Evolutionary conservation across 1,139 yeast genomes (phyloP).

Genomic region (Lodderomyces jiufengensis): DNA sequence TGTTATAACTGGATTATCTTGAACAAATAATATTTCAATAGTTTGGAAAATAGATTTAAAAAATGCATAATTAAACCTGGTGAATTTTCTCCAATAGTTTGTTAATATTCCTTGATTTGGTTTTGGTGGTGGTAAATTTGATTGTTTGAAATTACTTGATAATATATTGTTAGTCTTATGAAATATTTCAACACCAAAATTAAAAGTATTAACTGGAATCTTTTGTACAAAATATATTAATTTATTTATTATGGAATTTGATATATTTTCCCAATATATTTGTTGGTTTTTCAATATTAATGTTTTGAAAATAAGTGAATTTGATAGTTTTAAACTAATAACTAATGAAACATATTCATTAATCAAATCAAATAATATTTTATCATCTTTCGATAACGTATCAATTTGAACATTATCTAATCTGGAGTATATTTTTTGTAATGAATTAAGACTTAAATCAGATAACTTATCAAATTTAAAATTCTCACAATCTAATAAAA

Average conservation of each 20-base stretch:
- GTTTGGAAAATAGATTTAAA: slow-evolving; percentile 7
- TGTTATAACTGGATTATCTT: slow-evolving; percentile 14
- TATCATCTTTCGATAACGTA: neutral
- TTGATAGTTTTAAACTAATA: slow-evolving; percentile 28
- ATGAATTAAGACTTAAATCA: slow-evolving; percentile 14
- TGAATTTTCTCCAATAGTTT: no score
- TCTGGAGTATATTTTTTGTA: slow-evolving; percentile 13
- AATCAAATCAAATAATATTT: slow-evolving; percentile 17
- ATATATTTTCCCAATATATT: slow-evolving; percentile 35
- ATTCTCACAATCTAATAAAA: slow-evolving; percentile 22
- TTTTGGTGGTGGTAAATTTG: no score
- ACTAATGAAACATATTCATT: slow-evolving; percentile 25
- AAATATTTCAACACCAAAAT: slow-evolving; percentile 12
- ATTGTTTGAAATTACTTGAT: slow-evolving; percentile 5
- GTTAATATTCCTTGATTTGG: neutral
- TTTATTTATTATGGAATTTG: slow-evolving; percentile 24
- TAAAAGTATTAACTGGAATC: slow-evolving; percentile 24
- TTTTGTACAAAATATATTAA: slow-evolving; percentile 34
- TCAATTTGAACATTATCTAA: slow-evolving; percentile 3
- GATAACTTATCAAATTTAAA: slow-evolving; percentile 20
- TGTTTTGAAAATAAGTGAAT: slow-evolving; percentile 34
- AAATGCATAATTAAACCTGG: slow-evolving; percentile 2
- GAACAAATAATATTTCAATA: slow-evolving; percentile 9
- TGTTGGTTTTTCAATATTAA: slow-evolving; percentile 32
- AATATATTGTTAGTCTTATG: slow-evolving; percentile 8